Evolutionary conservation across 2,329 filamentous ascomycete genomes (phyloP), one percentile per base, ranked within the genome.

Genomic region (Scedosporium aurantiacum): DNA sequence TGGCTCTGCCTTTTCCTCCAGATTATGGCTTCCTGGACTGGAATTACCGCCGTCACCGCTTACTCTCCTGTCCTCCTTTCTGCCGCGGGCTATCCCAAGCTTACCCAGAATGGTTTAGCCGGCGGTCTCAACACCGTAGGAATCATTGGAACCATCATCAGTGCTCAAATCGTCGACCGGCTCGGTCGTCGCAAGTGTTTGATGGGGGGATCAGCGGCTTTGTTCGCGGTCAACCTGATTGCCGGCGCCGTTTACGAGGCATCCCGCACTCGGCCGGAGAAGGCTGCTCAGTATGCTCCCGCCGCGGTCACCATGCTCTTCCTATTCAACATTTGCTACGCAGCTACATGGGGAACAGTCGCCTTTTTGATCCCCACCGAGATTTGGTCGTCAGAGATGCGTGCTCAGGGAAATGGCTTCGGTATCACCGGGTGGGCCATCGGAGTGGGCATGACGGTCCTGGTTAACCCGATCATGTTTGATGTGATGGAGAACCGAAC

Each of bases 381-480:
- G 68, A 82, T 84, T 62, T 84, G 81, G 70, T 77, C 81, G 1
- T 79, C 76, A 16, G 78, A 81, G 52, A 75, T 84, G 59, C 76
- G 82, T 23, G 80, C 82, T n/a, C 79, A 83, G 67, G 82, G 82
- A 6, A 82, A 83, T 66, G 80, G 79, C 6, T 83, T 84, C 64
- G 79, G 78, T 18, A 82, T 85, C 63, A 79, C 79, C 1, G 81
- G 82, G 1, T 85, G 82, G 82, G 81, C 82, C 18, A 76, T 82
- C 62, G 82, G 81, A 43, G 77, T 80, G 7, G 81, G 81, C 41
- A 77, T 79, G 76, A 82, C 80, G 1, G 74, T 75, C 2, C 71
- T 82, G 56, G 76, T 82, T 63, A 82, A 71, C 64, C 78, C 78
- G 27, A 78, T 82, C 67, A 79, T 83, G 75, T 78, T 82, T 63